Evolutionary conservation across 2,329 filamentous ascomycete genomes (phyloP).

Genomic region (Calonectria montana): DNA sequence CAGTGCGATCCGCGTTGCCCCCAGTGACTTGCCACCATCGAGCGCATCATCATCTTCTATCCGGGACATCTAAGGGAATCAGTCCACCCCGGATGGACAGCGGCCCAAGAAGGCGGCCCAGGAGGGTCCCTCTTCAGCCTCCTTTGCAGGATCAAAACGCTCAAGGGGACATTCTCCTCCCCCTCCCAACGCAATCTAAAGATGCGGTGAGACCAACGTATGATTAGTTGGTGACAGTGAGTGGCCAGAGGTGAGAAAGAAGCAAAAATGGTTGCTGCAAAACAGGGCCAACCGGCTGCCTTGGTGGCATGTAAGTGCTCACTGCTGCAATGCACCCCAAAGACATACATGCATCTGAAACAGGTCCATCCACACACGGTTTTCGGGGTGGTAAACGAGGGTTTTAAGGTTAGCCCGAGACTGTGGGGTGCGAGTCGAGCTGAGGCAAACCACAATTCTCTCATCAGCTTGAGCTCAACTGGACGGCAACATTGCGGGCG

Average conservation of each 20-base stretch:
- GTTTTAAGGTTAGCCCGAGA: conserved; percentile 4
- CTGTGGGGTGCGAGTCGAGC: conserved; percentile 11
- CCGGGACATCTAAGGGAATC: neutral
- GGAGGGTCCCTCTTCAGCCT: neutral
- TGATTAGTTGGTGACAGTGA: neutral
- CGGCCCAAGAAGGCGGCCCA: conserved; percentile 4
- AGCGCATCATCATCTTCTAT: neutral
- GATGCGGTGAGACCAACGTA: conserved; percentile 10
- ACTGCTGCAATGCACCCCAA: conserved; percentile 8
- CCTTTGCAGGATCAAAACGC: neutral
- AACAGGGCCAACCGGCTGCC: conserved; percentile 3
- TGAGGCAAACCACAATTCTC: neutral
- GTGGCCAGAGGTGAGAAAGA: neutral
- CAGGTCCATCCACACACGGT: neutral
- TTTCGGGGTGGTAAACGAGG: neutral
- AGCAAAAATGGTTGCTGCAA: neutral
- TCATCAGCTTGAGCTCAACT: neutral
- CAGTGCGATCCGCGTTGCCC: neutral
- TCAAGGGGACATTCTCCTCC: neutral
- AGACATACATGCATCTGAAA: conserved; percentile 17
- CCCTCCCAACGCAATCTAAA: neutral
- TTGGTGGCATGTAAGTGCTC: neutral
- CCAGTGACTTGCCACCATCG: neutral
- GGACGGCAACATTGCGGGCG: neutral
- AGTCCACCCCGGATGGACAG: conserved; percentile 2